Base-by-base conservation (phyloP, 805 yeast species). In the Suhomyces sp. region DNA sequence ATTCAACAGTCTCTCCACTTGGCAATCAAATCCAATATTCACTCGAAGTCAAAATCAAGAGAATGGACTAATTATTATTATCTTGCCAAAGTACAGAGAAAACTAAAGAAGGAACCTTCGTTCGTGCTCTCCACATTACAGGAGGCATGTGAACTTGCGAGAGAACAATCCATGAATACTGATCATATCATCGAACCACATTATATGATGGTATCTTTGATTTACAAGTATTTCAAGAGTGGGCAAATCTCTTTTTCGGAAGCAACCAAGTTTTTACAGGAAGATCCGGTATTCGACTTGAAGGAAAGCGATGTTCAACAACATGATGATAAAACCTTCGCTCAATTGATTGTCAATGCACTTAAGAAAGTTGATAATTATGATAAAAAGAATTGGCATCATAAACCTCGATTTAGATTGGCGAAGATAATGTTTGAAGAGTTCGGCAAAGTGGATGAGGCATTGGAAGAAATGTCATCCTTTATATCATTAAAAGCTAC, bases 381-480 rank as follows among this genome's bases (percentile, higher is more conserved):
- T 8, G 98, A 91, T 54, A 88, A 83, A 53, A 85, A 81, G 53
- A 85, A 79, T 35, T 88, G 97, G 97, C 95, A 88, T 35, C 98
- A 93, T 53, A 74, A 84, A 35, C 95, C 97, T 1, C 70, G 76
- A 2, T 88, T 73, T 51, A 67, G 88, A 42, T 63, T 85, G 11
- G 88, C 97, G 0, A 68, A 62, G 35, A 78, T 90, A 8, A 59
- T 68, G 12, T 71, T 63, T 34, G 76, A 78, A 2, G 82, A 79
- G 3, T 68, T 77, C 25, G 57, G 68, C 2, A 79, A 84, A 38
- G 43, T 60, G 6, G 58, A 60, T 2, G 67, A 62, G 1, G 93
- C 97, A 0, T 66, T 70, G 29, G 72, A 72, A 9, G 87, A 83
- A 44, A 76, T 91, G 75, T 65, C 75, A 1, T 53, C 68, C 0